A percentile compares a stretch with the other conserved stretches of the same genome.
phyloP scores from a whole-genome alignment of 2,329 filamentous ascomycete genomes.

The Mollisia scopiformis region DNA sequence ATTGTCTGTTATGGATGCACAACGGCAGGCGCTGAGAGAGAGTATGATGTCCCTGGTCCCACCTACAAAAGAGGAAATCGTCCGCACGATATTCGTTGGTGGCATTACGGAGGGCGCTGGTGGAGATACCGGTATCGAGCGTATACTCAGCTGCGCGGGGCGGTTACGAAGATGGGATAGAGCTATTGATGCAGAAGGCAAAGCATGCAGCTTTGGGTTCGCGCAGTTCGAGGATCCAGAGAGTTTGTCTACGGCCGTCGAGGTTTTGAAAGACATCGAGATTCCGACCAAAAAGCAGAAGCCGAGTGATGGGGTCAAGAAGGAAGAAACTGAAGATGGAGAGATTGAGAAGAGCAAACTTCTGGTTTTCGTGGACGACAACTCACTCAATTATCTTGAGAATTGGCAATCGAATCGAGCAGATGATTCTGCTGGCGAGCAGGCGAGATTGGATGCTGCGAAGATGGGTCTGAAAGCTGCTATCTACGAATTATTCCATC shows the following conservation, averaged over 20 bases:
- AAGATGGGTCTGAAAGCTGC: slow-evolving; percentile 68
- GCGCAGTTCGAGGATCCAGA: slow-evolving; percentile 93
- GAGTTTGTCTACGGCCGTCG: slow-evolving; percentile 81
- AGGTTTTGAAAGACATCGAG: slow-evolving; percentile 80
- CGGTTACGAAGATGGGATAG: slow-evolving; percentile 84
- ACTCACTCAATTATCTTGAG: slow-evolving; percentile 82
- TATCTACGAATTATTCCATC: slow-evolving; percentile 74
- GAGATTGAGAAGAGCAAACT: slow-evolving; percentile 68
- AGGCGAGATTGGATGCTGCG: slow-evolving; percentile 72
- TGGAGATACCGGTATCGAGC: slow-evolving; percentile 78
- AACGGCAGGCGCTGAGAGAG: slow-evolving; percentile 68
- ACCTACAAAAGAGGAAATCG: slow-evolving; percentile 86
- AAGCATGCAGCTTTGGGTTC: slow-evolving; percentile 88
- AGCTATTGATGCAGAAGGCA: slow-evolving; percentile 73
- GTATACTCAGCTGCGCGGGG: slow-evolving; percentile 76
- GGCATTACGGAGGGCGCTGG: slow-evolving; percentile 80
- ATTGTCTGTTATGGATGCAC: slow-evolving; percentile 61
- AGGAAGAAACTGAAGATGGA: slow-evolving; percentile 44
- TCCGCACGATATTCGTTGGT: slow-evolving; percentile 87
- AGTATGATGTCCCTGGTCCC: slow-evolving; percentile 74
- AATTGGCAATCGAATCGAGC: slow-evolving; percentile 71
- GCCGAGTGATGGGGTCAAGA: slow-evolving; percentile 46
- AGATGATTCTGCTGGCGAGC: slow-evolving; percentile 62
- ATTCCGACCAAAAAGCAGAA: slow-evolving; percentile 79
- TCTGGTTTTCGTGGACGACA: slow-evolving; percentile 78